Percentiles rank a stretch among this genome's conserved stretches.
Evolutionary conservation across 768 basidiomycete genomes (phyloP).

Genomic region (Myochromella boudieri): DNA sequence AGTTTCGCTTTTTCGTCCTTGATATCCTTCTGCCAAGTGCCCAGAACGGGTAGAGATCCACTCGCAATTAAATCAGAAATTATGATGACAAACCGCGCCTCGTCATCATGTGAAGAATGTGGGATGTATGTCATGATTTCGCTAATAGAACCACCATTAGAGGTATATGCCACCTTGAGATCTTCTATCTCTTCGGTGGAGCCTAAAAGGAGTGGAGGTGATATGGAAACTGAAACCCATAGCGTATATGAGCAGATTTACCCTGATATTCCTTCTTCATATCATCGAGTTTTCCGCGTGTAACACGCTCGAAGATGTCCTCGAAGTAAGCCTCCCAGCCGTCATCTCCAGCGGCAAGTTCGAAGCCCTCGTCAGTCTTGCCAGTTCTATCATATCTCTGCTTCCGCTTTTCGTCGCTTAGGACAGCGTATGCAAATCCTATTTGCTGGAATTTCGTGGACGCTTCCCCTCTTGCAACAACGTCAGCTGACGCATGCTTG

Average conservation of each 20-base stretch:
- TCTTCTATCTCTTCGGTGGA: conserved; percentile 85
- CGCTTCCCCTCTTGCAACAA: conserved; percentile 63
- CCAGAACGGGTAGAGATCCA: conserved; percentile 53
- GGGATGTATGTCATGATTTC: conserved; percentile 85
- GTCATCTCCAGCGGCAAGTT: conserved; percentile 69
- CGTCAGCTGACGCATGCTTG: conserved; percentile 68
- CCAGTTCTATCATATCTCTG: conserved; percentile 85
- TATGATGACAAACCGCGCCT: conserved; percentile 72
- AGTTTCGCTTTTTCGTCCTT: conserved; percentile 81
- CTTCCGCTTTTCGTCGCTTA: conserved; percentile 75
- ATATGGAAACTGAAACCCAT: not conserved
- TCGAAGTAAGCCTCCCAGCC: conserved; percentile 98
- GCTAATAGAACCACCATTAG: conserved; percentile 72
- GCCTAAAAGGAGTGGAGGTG: conserved; percentile 42
- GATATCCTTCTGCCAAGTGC: conserved; percentile 66
- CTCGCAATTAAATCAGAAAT: conserved; percentile 68
- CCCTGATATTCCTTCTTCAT: conserved; percentile 96
- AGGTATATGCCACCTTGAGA: conserved; percentile 69
- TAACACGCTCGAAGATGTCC: conserved; percentile 84
- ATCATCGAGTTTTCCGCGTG: conserved; percentile 84
- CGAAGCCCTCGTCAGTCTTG: conserved; percentile 77
- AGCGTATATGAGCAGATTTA: conserved; percentile 25
- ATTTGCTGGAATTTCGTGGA: conserved; percentile 87
- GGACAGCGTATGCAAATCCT: conserved; percentile 90
- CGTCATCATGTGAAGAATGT: conserved; percentile 82